phyloP scores from a whole-genome alignment of 805 yeast species.

The Pichia insulana region DNA sequence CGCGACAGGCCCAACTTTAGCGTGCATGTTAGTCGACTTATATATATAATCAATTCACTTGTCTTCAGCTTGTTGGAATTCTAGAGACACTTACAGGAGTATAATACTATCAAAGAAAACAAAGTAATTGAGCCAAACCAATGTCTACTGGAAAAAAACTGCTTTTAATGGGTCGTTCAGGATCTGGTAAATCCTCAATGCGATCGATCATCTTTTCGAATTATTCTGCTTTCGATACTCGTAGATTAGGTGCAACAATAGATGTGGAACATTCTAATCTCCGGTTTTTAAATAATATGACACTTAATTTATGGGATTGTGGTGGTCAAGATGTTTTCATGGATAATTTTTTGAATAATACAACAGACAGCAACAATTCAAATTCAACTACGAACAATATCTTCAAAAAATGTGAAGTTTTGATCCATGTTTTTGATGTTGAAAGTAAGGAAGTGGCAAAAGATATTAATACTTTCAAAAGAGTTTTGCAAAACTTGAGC shows the following conservation, averaged over 20 bases:
- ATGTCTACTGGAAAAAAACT: conserved; percentile 45
- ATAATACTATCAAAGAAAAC: too few relatives aligned
- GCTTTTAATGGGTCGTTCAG: conserved; percentile 81
- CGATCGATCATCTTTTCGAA: conserved; percentile 91
- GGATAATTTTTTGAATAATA: conserved; percentile 61
- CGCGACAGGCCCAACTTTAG: too few relatives aligned
- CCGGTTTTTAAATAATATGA: conserved; percentile 89
- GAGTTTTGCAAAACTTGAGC: conserved; percentile 71
- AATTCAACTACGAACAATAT: conserved; percentile 59
- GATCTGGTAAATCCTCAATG: conserved; percentile 97
- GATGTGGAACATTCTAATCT: conserved; percentile 97
- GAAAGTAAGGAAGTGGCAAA: conserved; percentile 86
- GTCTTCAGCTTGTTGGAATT: too few relatives aligned
- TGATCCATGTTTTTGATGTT: conserved; percentile 93
- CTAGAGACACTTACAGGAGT: too few relatives aligned
- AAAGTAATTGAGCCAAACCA: neutral
- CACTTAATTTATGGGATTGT: conserved; percentile 94
- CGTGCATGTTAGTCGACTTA: too few relatives aligned
- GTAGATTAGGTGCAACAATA: conserved; percentile 92
- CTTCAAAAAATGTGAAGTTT: conserved; percentile 89
- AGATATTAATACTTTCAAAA: conserved; percentile 85
- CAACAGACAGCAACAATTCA: conserved; percentile 11
- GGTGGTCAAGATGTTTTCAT: conserved; percentile 97
- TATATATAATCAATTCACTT: too few relatives aligned
- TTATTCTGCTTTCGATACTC: conserved; percentile 92